Percentiles rank a stretch among this genome's conserved stretches.
Evolutionary conservation across 2,329 filamentous ascomycete species (phyloP).

Genomic region (Claviceps citrina): DNA sequence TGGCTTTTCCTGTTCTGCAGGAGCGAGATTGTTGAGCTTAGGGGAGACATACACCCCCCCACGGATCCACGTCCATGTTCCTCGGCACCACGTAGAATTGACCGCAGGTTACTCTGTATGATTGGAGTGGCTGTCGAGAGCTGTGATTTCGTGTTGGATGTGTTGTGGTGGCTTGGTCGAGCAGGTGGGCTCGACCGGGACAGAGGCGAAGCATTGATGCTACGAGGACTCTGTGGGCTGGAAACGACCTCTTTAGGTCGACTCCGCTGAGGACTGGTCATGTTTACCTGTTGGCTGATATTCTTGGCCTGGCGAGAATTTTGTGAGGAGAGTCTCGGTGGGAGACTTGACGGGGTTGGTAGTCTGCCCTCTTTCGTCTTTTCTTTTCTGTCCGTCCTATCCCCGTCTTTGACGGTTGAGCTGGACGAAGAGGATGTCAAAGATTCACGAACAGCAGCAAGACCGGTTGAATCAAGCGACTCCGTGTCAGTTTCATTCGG

Average conservation of each 20-base stretch:
- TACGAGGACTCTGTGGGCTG: slow-evolving; percentile 24
- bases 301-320: slow-evolving; percentile 26
- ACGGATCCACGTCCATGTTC: slow-evolving; percentile 28
- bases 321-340: slow-evolving; percentile 46
- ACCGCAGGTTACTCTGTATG: slow-evolving; percentile 43
- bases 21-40: slow-evolving; percentile 20
- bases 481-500: slow-evolving; percentile 33
- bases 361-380: slow-evolving; percentile 27
- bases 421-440: slow-evolving; percentile 57
- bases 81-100: slow-evolving; percentile 22
- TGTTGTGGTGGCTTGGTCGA: slow-evolving; percentile 54
- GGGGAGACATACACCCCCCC: slow-evolving; percentile 16
- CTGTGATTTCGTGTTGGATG: slow-evolving; percentile 44
- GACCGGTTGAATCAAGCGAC: slow-evolving; percentile 36
- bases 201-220: slow-evolving; percentile 11
- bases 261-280: neutral
- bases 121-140: slow-evolving; percentile 35
- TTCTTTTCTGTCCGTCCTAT: slow-evolving; percentile 25
- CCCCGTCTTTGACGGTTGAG: slow-evolving; percentile 46
- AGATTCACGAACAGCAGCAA: slow-evolving; percentile 54
- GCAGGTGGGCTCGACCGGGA: slow-evolving; percentile 31
- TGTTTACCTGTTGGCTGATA: neutral
- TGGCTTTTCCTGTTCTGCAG: slow-evolving; percentile 15
- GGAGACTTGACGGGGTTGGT: slow-evolving; percentile 42
- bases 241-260: slow-evolving; percentile 6